Conservation (phyloP, 176 grass and related monocot species). For the Dactylis glomerata region DNA sequence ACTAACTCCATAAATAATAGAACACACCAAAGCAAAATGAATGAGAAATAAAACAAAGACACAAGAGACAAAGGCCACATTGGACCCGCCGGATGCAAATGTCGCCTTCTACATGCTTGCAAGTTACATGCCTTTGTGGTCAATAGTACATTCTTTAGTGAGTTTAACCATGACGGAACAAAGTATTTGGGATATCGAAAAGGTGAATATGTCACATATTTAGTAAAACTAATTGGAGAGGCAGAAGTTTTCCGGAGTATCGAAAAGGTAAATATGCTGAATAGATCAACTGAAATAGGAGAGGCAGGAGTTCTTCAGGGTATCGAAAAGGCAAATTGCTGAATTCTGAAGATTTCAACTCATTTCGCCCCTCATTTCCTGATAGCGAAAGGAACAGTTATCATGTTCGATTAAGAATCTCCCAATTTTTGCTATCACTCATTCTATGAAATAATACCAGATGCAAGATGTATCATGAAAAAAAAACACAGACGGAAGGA, state of each 20-base stretch:
- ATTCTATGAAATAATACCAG: not conserved
- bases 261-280: not conserved
- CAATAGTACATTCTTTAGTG: not conserved
- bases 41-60: not conserved
- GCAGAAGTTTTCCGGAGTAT: not conserved
- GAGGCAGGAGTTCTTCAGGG: not conserved
- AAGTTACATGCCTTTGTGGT: not conserved
- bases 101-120: not conserved
- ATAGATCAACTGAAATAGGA: not conserved
- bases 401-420: not conserved
- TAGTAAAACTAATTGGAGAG: not conserved
- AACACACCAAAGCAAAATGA: not conserved
- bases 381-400: not conserved
- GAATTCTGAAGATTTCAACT: not conserved
- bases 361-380: not conserved
- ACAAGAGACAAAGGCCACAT: not conserved
- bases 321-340: not conserved
- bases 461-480: not conserved
- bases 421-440: not conserved
- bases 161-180: not conserved
- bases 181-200: not conserved
- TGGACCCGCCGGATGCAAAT: not conserved
- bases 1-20: conserved; percentile 11
- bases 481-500: conserved; percentile 2
- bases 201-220: not conserved